phyloP scores from a whole-genome alignment of 2,329 filamentous ascomycete genomes.

The Fusarium pseudograminearum region DNA sequence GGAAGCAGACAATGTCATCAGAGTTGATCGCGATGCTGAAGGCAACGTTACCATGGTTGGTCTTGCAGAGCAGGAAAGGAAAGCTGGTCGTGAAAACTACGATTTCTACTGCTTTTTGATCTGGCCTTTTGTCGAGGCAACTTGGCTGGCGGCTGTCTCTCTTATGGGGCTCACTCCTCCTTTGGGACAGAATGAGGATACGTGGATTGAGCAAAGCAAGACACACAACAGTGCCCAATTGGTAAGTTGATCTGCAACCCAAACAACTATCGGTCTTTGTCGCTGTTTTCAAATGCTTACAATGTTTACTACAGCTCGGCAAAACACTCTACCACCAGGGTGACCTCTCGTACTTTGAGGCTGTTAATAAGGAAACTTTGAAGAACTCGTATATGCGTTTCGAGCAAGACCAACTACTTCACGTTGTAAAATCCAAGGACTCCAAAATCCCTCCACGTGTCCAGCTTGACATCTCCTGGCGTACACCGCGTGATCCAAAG shows the following conservation, averaged over 20 bases:
- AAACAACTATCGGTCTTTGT: neutral
- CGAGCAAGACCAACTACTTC: conserved; percentile 89
- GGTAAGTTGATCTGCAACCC: conserved; percentile 59
- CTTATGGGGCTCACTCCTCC: conserved; percentile 89
- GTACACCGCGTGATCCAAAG: conserved; percentile 71
- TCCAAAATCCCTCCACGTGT: conserved; percentile 71
- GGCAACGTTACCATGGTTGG: conserved; percentile 75
- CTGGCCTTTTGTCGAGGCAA: conserved; percentile 97
- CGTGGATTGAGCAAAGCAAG: conserved; percentile 82
- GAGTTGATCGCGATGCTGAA: conserved; percentile 68
- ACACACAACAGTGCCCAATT: conserved; percentile 86
- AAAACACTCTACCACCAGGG: conserved; percentile 98
- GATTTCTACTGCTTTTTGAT: conserved; percentile 99
- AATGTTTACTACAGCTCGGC: conserved; percentile 70
- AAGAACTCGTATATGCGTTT: conserved; percentile 93
- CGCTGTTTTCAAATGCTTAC: conserved; percentile 19
- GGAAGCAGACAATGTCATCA: conserved; percentile 82
- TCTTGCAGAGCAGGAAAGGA: conserved; percentile 80
- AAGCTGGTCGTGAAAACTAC: conserved; percentile 88
- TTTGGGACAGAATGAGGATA: conserved; percentile 65
- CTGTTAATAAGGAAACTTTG: conserved; percentile 97
- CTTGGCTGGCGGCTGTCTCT: conserved; percentile 90
- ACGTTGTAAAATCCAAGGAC: conserved; percentile 77
- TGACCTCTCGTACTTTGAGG: conserved; percentile 96
- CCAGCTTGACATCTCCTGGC: conserved; percentile 80